Evolutionary conservation across 2,329 filamentous ascomycete species (phyloP).

Genomic region (Pestalotiopsis fici): DNA sequence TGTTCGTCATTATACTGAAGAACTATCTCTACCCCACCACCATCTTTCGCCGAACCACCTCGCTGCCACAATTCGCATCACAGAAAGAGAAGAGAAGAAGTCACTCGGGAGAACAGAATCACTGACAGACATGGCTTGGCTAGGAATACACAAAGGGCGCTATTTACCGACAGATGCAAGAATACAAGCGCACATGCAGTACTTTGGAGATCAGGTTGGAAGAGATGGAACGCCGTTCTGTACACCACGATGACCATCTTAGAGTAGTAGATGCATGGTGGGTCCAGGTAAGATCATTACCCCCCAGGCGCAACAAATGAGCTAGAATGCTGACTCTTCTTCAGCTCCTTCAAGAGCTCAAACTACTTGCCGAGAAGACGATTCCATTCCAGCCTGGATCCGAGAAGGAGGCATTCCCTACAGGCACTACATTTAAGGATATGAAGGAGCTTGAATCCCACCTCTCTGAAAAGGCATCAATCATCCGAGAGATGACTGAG

Average conservation of each 20-base stretch:
- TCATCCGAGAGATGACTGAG: conserved; percentile 75
- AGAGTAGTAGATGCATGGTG: conserved; percentile 92
- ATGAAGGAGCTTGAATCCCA: conserved; percentile 78
- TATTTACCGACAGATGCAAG: conserved; percentile 95
- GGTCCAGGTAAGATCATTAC: conserved; percentile 68
- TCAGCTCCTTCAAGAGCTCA: conserved; percentile 66
- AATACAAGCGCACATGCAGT: conserved; percentile 89
- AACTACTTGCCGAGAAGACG: conserved; percentile 55
- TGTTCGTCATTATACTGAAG: conserved; percentile 15
- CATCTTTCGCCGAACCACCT: conserved; percentile 23
- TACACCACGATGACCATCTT: conserved; percentile 90
- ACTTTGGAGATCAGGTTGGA: conserved; percentile 80
- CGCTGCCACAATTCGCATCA: conserved; percentile 29
- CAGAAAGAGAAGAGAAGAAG: conserved; percentile 18
- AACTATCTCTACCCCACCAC: conserved; percentile 19
- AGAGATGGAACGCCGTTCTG: conserved; percentile 75
- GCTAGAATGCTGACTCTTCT: conserved; percentile 20
- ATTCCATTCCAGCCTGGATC: conserved; percentile 38
- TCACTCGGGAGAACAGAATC: conserved; percentile 21
- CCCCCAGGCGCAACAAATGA: not conserved
- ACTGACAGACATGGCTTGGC: conserved; percentile 38
- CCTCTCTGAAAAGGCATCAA: conserved; percentile 71
- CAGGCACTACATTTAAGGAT: conserved; percentile 62
- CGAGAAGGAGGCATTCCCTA: conserved; percentile 53
- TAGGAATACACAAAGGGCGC: conserved; percentile 94